These are phyloP conservation scores for Aspergillus sojae DNA, from an alignment of 2,329 filamentous ascomycete genomes.

Conservation along the genomic window DNA sequence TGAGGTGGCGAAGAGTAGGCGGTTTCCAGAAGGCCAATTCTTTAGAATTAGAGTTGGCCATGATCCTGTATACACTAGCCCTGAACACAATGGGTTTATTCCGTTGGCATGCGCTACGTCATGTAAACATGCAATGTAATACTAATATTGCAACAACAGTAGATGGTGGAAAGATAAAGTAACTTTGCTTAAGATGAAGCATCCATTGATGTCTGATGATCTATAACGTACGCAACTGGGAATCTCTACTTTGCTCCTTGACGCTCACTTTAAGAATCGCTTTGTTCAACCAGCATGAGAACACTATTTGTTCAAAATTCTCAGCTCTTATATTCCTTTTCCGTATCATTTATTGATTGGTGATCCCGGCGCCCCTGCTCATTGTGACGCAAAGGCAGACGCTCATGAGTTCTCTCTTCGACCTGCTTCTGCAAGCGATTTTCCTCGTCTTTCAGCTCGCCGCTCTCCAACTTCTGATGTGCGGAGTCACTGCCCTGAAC, in stretches of 20 bases:
- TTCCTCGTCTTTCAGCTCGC: conserved; percentile 21
- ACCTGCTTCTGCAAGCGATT: conserved; percentile 31
- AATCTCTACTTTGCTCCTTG: background rate
- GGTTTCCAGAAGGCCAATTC: background rate
- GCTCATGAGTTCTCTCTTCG: conserved; percentile 33
- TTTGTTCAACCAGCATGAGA: background rate
- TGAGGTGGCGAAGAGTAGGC: background rate
- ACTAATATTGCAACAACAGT: background rate
- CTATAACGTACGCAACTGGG: background rate
- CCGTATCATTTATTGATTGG: background rate
- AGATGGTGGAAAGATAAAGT: background rate
- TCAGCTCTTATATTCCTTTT: background rate
- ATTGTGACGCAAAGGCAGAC: conserved; percentile 22
- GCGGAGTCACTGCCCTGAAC: conserved; percentile 21
- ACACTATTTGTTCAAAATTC: background rate
- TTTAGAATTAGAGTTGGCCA: background rate
- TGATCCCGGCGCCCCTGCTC: background rate
- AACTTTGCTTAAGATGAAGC: background rate
- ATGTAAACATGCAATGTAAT: background rate
- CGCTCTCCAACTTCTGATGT: conserved; percentile 17
- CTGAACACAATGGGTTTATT: background rate
- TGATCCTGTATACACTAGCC: background rate
- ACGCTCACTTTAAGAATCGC: background rate
- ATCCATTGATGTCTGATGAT: background rate
- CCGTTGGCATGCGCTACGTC: background rate